Base-by-base conservation (phyloP, 139 green algal species). In the Ettlia oleoabundans region DNA sequence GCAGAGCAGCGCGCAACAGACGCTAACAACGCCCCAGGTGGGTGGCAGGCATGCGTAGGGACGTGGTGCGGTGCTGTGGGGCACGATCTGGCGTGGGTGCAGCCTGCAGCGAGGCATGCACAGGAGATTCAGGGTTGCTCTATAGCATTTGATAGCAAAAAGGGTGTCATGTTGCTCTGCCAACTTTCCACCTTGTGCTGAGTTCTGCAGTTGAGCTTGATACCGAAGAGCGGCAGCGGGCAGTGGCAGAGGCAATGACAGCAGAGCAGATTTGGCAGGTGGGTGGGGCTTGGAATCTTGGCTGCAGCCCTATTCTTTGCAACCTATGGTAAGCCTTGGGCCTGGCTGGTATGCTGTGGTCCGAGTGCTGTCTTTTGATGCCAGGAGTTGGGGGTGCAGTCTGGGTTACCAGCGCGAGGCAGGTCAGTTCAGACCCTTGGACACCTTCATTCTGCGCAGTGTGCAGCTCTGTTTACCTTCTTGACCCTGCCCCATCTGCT, bases 181-280 rank as follows among this genome's bases (percentile, higher is more conserved):
- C n/a, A n/a, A n/a, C n/a, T n/a, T 65, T 22, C 18, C 18, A 28
- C 55, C 55, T 65, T 28, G 55, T 58, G 10, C 32, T 35, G 13
- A 32, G 19, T 24, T 32, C 24, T 51, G 67, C 83, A 85, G 87
- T 96, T 0, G 81, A 85, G 0, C 76, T 95, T 28, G 90, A 86
- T 40, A 86, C 65, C 40, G 78, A 85, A 1, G 35, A 86, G 10
- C 85, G 92, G 86, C 78, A 78, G 47, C 85, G 87, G 1, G 81
- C 85, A 15, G 86, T 95, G 35, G 55, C 37, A 22, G 82, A 81
- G 2, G 93, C 93, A 0, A 30, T n/a, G 1, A 93, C 89, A 1
- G 88, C 92, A 0, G 85, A 87, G 32, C 90, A 96, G 42, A 90
- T 97, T 88, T 96, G 94, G 89, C 53, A 80, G 13, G 86, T 93